Percentiles rank a stretch among this genome's conserved stretches.
These are phyloP conservation scores for Chaetomium sp. DNA, from an alignment of 2,329 filamentous ascomycete genomes.

Conservation along the genomic window DNA sequence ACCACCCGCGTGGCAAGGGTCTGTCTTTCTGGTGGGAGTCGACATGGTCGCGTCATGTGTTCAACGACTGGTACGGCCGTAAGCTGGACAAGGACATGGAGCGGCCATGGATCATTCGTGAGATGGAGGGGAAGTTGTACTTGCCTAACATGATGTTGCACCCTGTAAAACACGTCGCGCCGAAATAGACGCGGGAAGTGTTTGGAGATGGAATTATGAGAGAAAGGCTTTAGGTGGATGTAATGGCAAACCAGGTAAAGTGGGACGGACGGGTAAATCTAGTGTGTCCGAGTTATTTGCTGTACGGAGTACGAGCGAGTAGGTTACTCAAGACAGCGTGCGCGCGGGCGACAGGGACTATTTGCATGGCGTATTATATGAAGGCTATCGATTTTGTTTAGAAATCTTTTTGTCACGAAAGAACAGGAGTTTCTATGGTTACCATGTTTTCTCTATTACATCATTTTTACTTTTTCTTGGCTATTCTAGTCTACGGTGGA, in stretches of 20 bases:
- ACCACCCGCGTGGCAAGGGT: constrained; percentile 24
- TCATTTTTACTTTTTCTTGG: too few relatives aligned
- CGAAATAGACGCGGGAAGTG: neutral
- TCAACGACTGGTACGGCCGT: constrained; percentile 29
- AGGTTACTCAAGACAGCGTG: neutral
- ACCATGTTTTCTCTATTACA: too few relatives aligned
- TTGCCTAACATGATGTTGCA: constrained; percentile 33
- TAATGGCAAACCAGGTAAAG: neutral
- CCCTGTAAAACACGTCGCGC: constrained; percentile 29
- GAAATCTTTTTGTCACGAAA: neutral
- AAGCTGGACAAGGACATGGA: constrained; percentile 17
- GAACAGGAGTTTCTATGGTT: neutral
- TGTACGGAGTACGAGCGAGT: neutral
- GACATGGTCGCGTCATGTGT: constrained; percentile 28
- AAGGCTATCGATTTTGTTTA: neutral
- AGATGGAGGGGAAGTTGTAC: constrained; percentile 28
- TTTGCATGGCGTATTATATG: neutral
- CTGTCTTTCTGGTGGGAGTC: constrained; percentile 31
- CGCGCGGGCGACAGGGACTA: neutral
- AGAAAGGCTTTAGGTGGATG: neutral
- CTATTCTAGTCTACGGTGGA: too few relatives aligned
- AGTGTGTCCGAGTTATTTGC: neutral
- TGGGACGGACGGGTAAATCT: neutral
- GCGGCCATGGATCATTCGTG: constrained; percentile 27
- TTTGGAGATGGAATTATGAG: neutral